Evolutionary conservation across 1,284 basidiomycete species (phyloP), one percentile per base, ranked within the genome.

Genomic region (Marasmius fiardii): DNA sequence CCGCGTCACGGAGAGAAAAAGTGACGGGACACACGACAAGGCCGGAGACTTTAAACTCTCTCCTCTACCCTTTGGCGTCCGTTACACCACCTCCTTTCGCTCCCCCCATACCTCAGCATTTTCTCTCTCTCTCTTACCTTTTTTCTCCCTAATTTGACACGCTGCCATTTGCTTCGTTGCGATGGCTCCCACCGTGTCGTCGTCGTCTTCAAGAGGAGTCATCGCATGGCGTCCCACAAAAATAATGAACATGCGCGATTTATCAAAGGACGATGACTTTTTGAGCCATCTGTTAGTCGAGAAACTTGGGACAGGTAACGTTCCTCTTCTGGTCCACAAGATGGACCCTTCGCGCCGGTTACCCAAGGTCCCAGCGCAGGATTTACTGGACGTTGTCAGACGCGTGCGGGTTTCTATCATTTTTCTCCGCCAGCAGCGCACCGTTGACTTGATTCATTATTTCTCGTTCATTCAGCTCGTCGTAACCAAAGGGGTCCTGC

Each of bases 181-280:
- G 12, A 78, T 79, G 78, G 68, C 74, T 52, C 64, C 73, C 60
- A 61, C 67, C 55, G 60, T 71, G 59, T 66, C 69, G 55, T 64
- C 67, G 43, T 60, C 68, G 7, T 58, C 66, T 28, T 62, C 64
- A 2, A 67, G 61, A 55, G 63, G 63, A 35, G 58, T 65, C 57
- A 64, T 80, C 60, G 64, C 71, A 75, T 91, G 88, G 88, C 83
- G 85, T 44, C 83, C 83, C 20, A 92, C 88, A 49, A 91, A 88
- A 77, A 84, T 87, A 62, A 92, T 92, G 90, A 88, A 90, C 74
- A 87, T 90, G 78, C 80, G 80, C 69, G 90, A 92, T 80, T 81
- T 92, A 57, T 88, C 89, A 61, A 85, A 83, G 70, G 90, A 92
- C 74, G 90, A 92, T 70, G 90, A 92, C 73, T 92, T 92, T 70